These are phyloP conservation scores for Epichloe gansuensis DNA, from an alignment of 2,329 filamentous ascomycete genomes.

Conservation along the genomic window DNA sequence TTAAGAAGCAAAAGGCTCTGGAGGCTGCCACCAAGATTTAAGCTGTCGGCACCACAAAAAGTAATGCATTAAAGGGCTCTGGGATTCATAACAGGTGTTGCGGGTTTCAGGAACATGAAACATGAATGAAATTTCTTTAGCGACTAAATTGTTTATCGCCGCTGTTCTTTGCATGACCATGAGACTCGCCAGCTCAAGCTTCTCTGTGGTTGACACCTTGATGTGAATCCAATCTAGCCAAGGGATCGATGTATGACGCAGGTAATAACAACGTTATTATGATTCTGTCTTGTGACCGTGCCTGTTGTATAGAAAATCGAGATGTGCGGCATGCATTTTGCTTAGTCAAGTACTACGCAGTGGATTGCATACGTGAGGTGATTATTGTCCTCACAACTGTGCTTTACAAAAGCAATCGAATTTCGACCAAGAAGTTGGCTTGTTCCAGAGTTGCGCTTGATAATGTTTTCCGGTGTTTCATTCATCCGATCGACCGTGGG, in stretches of 20 bases:
- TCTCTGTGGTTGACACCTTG: not conserved
- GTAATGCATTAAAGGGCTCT: conserved; percentile 25
- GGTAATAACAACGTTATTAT: too few species aligned
- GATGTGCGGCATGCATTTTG: too few species aligned
- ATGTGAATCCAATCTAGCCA: not conserved
- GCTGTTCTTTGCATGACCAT: conserved; percentile 6
- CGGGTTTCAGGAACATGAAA: conserved; percentile 28
- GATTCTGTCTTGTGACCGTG: too few species aligned
- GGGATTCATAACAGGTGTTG: conserved; percentile 25
- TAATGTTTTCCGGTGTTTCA: too few species aligned
- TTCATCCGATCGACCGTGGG: too few species aligned
- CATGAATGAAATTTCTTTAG: conserved; percentile 27
- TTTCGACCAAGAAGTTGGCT: too few species aligned
- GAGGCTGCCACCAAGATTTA: conserved; percentile 98
- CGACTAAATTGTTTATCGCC: conserved; percentile 15
- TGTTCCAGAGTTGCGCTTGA: too few species aligned
- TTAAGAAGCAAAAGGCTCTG: conserved; percentile 88
- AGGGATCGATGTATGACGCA: not conserved
- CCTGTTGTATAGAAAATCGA: too few species aligned
- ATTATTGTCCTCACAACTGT: too few species aligned
- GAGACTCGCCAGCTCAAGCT: not conserved
- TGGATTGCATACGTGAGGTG: too few species aligned
- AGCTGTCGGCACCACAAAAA: conserved; percentile 24
- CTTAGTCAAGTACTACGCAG: too few species aligned
- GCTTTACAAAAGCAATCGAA: too few species aligned